Evolutionary conservation across 306 rosid species (phyloP).

Genomic region (Prunus persica): Prunus_persica_NCBIv2 NC_034009.1:14444001-14444500

Average conservation of each 20-base stretch:
- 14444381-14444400: neutral
- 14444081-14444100: neutral
- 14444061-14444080: no score
- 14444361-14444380: conserved; percentile 23
- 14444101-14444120: neutral
- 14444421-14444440: neutral
- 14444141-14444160: neutral
- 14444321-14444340: conserved; percentile 52
- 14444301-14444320: conserved; percentile 52
- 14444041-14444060: neutral
- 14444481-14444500: no score
- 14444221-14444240: neutral
- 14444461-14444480: neutral
- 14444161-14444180: neutral
- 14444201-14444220: neutral
- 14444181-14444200: neutral
- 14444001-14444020: neutral
- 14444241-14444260: neutral
- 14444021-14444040: neutral
- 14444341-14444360: conserved; percentile 53
- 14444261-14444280: neutral
- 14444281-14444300: conserved; percentile 41
- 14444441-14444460: conserved; percentile 9
- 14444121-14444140: neutral
- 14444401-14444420: neutral